Conservation (phyloP, 176 grass and related monocot species). For the Raddia guianensis region DNA sequence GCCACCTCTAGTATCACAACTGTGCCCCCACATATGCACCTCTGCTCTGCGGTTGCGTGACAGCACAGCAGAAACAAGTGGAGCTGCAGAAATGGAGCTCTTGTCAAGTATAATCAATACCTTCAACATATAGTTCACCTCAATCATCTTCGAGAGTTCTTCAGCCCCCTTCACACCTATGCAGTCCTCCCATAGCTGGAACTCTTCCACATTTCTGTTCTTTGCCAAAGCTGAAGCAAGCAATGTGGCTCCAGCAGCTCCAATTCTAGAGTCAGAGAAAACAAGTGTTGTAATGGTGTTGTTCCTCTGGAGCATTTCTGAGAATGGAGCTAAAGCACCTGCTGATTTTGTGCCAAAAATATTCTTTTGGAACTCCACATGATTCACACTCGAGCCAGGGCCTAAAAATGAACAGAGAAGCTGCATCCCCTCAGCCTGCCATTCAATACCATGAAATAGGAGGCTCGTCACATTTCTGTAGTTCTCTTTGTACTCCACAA, state of each 20-base stretch:
- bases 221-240: constrained; percentile 77
- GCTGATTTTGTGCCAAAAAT: constrained; percentile 55
- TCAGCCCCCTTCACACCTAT: constrained; percentile 79
- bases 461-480: constrained; percentile 60
- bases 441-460: constrained; percentile 78
- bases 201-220: constrained; percentile 74
- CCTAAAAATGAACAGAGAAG: constrained; percentile 57
- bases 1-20: constrained; percentile 25
- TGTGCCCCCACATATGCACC: constrained; percentile 80
- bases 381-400: constrained; percentile 55
- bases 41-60: constrained; percentile 73
- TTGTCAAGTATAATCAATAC: constrained; percentile 76
- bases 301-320: constrained; percentile 66
- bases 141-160: constrained; percentile 88
- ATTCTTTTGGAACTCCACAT: constrained; percentile 83
- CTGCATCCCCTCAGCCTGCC: constrained; percentile 53
- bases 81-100: constrained; percentile 62
- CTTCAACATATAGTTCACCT: constrained; percentile 76
- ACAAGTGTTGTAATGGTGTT: constrained; percentile 60
- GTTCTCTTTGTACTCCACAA: constrained; percentile 44
- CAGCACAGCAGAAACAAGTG: constrained; percentile 76
- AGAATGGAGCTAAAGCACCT: constrained; percentile 43
- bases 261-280: constrained; percentile 73
- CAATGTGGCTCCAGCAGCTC: constrained; percentile 52
- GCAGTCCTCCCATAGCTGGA: constrained; percentile 89